These are phyloP conservation scores for Akanthomyces lecanii DNA, from an alignment of 2,329 filamentous ascomycete species.

Conservation along the genomic window DNA sequence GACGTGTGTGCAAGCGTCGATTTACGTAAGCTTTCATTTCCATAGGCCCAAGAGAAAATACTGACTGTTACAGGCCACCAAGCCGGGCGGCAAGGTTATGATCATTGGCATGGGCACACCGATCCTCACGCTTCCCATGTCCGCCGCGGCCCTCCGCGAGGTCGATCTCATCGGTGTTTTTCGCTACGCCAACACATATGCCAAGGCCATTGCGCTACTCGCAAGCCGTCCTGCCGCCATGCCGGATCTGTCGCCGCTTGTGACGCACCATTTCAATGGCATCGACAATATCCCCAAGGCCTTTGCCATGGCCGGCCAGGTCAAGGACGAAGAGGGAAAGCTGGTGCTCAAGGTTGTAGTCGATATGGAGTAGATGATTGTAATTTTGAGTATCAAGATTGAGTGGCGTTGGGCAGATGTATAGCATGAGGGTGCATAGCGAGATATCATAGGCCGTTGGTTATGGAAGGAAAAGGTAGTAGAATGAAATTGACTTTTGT, in stretches of 20 bases:
- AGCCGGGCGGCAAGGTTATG: constrained; percentile 64
- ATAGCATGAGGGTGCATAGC: background rate
- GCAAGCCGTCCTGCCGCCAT: constrained; percentile 46
- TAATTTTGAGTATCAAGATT: background rate
- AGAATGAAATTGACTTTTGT: background rate
- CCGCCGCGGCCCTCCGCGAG: constrained; percentile 63
- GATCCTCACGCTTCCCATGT: constrained; percentile 65
- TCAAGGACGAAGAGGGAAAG: constrained; percentile 64
- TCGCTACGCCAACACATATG: constrained; percentile 72
- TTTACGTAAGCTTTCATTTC: constrained; percentile 49
- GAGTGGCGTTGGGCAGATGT: background rate
- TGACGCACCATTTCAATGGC: constrained; percentile 67
- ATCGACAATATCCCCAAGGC: constrained; percentile 60
- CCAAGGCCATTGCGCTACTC: constrained; percentile 48
- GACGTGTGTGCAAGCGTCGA: constrained; percentile 68
- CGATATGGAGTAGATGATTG: constrained; percentile 33
- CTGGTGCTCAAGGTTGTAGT: constrained; percentile 73
- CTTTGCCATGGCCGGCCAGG: constrained; percentile 68
- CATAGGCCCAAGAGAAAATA: no score
- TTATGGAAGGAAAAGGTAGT: background rate
- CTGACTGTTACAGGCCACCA: constrained; percentile 42
- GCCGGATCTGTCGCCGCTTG: constrained; percentile 62
- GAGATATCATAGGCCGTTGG: background rate
- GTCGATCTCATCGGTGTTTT: constrained; percentile 69
- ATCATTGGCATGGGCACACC: constrained; percentile 71